Base-by-base conservation (phyloP, 2,329 filamentous ascomycete species). In the Colletotrichum liriopes region DNA sequence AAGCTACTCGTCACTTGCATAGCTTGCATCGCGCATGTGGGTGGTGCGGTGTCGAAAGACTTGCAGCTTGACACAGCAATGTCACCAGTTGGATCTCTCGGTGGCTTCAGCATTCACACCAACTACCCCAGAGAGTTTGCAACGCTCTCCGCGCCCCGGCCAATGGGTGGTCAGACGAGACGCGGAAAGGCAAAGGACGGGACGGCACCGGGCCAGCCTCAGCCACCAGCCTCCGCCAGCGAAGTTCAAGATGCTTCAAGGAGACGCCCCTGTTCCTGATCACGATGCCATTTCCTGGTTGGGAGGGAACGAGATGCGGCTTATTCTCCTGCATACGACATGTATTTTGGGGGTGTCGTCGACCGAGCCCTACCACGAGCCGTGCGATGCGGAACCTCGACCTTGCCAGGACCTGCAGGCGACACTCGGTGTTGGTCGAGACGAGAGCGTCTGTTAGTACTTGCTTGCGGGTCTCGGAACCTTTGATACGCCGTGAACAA, bases 181-280 rank as follows among this genome's bases (percentile, higher is more conserved):
- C 9, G 52, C 52, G 32, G 52, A 37, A 55, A 55, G 32, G 32
- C 23, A 39, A 12, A 55, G 52, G 20, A 39, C 54, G 54, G 54
- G 32, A 56, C 54, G 54, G 35, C 20, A 35, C 11, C 54, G 54
- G 32, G 54, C 3, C 54, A 37, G 54, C 54, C 54, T 39, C 54
- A 56, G 20, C 32, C 35, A 7, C 32, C 2, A 39, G 32, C 54
- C 54, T 16, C 54, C 16, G 35, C 35, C 54, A 39, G n/a, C 23
- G 20, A 23, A 56, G 32, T 39, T 9, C 14, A 23, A 39, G 20
- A 52, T 52, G 49, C 7, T 16, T 29, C 49, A 52, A 52, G 32
- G 26, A 52, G 16, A 52, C 16, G 26, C 49, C 16, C 49, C 16
- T 18, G 2, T 5, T 32, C 9, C 16, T 9, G 14, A 52, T 9